Evolutionary conservation across 768 basidiomycete genomes (phyloP), one percentile per base, ranked within the genome.

Genomic region (Amanita subjunquillea): DNA sequence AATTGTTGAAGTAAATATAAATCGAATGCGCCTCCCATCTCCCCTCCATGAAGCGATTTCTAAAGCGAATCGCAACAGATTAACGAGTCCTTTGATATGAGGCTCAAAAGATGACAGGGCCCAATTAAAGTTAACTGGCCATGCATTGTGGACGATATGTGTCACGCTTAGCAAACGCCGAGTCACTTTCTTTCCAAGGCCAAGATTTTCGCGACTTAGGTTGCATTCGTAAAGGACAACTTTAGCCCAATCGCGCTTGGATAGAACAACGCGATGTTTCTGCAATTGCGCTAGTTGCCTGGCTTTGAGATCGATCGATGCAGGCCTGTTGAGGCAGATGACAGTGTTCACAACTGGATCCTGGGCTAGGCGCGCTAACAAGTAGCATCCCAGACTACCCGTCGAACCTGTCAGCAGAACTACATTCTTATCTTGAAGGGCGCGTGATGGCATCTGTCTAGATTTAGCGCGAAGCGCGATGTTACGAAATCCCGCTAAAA

Each of bases 41-140:
- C 52, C 25, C n/a, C 58, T 62, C 17, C 47, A 57, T n/a, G 55
- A 58, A 43, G 59, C n/a, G 20, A 59, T 59, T 10, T 60, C 25
- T 12, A 66, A 48, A 3, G 62, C 58, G 4, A 68, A 59, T 4
- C 62, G 60, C 10, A 68, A 50, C 45, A 67, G 59, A 49, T 72
- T 72, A 13, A 65, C 63, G 4, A 69, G 56, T 2, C 60, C 67
- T 36, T 60, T 64, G 10, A 76, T 62, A 48, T 63, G 72, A 3
- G 69, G 67, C 34, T 74, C 73, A 48, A 76, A 73, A 1, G 75
- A 74, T 5, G 68, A 60, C 8, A 76, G 59, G 3, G 60, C 61
- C 32, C 71, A 50, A 48, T 69, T 74, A 54, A 74, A 75, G 47
- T 77, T 68, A 43, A 76, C 67, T 1, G 68, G 69, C 74, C 74